phyloP scores from a whole-genome alignment of 176 grass and related monocot genomes.

The Juncus effusus region DNA sequence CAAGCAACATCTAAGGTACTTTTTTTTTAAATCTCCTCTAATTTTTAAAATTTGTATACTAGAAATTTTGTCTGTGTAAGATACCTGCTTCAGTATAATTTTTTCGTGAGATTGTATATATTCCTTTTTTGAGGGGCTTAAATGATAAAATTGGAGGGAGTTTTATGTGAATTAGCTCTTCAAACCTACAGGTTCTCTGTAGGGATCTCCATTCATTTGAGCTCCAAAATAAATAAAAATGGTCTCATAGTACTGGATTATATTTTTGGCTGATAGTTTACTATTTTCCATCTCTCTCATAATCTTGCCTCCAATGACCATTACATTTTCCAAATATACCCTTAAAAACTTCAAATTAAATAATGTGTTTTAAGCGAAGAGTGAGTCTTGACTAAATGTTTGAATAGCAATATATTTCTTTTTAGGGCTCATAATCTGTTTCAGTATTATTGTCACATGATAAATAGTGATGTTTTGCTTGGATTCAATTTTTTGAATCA shows the following conservation, averaged over 20 bases:
- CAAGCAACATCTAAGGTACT: slow-evolving; percentile 54
- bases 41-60: neutral
- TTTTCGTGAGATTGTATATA: neutral
- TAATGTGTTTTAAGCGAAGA: too few relatives aligned
- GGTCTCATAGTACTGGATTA: slow-evolving; percentile 82
- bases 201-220: slow-evolving; percentile 54
- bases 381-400: too few relatives aligned
- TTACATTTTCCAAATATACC: slow-evolving; percentile 22
- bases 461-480: neutral
- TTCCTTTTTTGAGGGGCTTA: slow-evolving; percentile 20
- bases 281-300: slow-evolving; percentile 30
- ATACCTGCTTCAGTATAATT: too few relatives aligned
- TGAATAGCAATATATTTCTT: too few relatives aligned
- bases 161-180: slow-evolving; percentile 46
- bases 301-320: slow-evolving; percentile 77
- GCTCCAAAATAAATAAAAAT: slow-evolving; percentile 40
- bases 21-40: neutral
- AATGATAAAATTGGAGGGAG: slow-evolving; percentile 58
- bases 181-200: slow-evolving; percentile 86
- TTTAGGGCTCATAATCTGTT: neutral
- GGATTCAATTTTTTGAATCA: neutral
- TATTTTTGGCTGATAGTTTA: slow-evolving; percentile 34
- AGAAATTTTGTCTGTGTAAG: neutral
- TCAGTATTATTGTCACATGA: neutral
- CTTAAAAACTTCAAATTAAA: too few relatives aligned